Evolutionary conservation across 805 yeast species (phyloP).

Genomic region (Pichia eremophila): DNA sequence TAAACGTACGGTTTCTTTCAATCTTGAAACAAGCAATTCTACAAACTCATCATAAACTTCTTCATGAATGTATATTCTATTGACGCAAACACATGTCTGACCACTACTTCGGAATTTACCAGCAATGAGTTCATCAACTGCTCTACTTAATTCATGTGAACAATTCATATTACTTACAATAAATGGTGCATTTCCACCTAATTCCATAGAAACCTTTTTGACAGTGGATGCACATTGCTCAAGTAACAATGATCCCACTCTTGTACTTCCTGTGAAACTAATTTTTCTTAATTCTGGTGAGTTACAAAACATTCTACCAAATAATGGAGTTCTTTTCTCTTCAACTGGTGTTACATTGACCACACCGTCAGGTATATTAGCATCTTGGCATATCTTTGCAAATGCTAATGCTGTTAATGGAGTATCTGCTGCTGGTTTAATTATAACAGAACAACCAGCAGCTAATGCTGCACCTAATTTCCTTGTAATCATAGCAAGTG

Average conservation of each 20-base stretch:
- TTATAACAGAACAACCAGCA: constrained; percentile 72
- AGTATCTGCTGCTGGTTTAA: constrained; percentile 72
- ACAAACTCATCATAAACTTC: constrained; percentile 51
- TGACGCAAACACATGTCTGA: constrained; percentile 75
- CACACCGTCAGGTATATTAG: constrained; percentile 66
- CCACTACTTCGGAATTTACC: constrained; percentile 69
- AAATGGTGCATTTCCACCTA: constrained; percentile 79
- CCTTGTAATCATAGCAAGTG: constrained; percentile 68
- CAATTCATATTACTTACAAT: constrained; percentile 62
- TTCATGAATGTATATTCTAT: constrained; percentile 56
- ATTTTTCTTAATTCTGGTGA: constrained; percentile 49
- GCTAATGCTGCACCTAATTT: constrained; percentile 72
- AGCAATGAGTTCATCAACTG: constrained; percentile 50
- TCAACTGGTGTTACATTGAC: constrained; percentile 51
- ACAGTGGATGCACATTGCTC: constrained; percentile 48
- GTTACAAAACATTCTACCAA: constrained; percentile 51
- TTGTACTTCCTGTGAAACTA: constrained; percentile 73
- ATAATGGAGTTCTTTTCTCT: constrained; percentile 28
- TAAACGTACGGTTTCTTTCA: constrained; percentile 34
- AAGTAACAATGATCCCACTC: constrained; percentile 60
- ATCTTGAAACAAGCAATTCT: constrained; percentile 33
- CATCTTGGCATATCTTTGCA: constrained; percentile 49
- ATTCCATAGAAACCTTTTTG: constrained; percentile 62
- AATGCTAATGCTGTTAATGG: constrained; percentile 66
- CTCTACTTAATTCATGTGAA: constrained; percentile 35